Evolutionary conservation across 192 early-diverging fungal genomes (phyloP), one percentile per base, ranked within the genome.

Genomic region (Podila clonocystis): DNA sequence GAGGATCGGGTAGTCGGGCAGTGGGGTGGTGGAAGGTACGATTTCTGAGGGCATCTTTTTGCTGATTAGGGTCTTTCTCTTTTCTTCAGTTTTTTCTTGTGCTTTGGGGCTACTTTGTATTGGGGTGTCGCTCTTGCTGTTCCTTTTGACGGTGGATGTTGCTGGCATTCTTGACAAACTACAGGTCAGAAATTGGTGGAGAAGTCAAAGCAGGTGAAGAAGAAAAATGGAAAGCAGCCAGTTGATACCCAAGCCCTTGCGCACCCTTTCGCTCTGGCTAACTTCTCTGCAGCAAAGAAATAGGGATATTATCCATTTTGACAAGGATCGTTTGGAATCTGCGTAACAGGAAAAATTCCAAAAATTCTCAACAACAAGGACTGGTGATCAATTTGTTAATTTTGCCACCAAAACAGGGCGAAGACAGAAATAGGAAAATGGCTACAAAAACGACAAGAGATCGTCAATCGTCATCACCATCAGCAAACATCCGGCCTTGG

Each of bases 1-100:
- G 15, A 75, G 74, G 28, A 69, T 59, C 7, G 66, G 34, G 22
- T 69, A 64, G 52, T 64, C 29, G 12, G 29, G 11, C 11, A 55
- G n/a, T 55, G 52, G 24, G 8, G 22, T 24, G 20, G 52, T 24
- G 22, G 52, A 55, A 5, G n/a, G n/a, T 17, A 26, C 4, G 1
- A 3, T 45, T 45, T 55, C 11, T 3, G 22, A 55, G 5, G 59
- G 50, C 55, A 69, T 69, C 61, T 75, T 45, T 63, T 75, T 75
- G 62, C 61, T 58, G n/a, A 36, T 58, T 11, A 75, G 22, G 3
- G 50, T 48, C 52, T 59, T 68, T 33, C 36, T 9, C 6, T 3
- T 60, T 26, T 55, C 52, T 55, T 55, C 24, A 55, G 6, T 11
- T 9, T 55, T n/a, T 26, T 55, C n/a, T 0, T n/a, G 20, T 5